A percentile compares a stretch with the other conserved stretches of the same genome.
phyloP scores from a whole-genome alignment of 768 basidiomycete species.

The Suillus alpinus region DNA sequence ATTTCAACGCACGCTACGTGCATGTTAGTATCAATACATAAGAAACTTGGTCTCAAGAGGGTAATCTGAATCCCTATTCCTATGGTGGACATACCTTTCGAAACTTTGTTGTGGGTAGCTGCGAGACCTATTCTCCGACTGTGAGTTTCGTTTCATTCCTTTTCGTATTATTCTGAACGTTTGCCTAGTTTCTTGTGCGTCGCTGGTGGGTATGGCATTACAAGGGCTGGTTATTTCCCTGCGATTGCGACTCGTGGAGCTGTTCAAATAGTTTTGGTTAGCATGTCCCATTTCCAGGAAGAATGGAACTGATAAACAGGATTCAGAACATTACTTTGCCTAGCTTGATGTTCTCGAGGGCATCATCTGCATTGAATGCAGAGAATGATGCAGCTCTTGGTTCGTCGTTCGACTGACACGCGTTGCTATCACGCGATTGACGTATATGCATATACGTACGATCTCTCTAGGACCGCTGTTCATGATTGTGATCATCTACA shows the following conservation, averaged over 20 bases:
- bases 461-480: slow-evolving; percentile 48
- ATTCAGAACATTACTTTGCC: neutral
- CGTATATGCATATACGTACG: neutral
- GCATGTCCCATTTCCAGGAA: neutral
- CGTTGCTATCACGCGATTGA: neutral
- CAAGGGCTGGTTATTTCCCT: neutral
- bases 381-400: slow-evolving; percentile 53
- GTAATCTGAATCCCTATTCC: neutral
- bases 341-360: slow-evolving; percentile 60
- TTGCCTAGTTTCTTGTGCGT: neutral
- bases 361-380: slow-evolving; percentile 55
- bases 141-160: neutral
- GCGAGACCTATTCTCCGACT: neutral
- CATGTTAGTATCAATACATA: neutral
- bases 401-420: slow-evolving; percentile 20
- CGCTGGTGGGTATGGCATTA: neutral
- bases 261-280: neutral
- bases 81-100: neutral
- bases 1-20: neutral
- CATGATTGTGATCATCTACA: slow-evolving; percentile 57
- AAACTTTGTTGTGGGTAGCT: neutral
- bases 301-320: neutral
- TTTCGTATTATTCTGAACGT: neutral
- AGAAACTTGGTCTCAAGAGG: neutral
- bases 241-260: neutral